Base-by-base conservation (phyloP, 768 basidiomycete species). In the Termitomyces sp. region DNA sequence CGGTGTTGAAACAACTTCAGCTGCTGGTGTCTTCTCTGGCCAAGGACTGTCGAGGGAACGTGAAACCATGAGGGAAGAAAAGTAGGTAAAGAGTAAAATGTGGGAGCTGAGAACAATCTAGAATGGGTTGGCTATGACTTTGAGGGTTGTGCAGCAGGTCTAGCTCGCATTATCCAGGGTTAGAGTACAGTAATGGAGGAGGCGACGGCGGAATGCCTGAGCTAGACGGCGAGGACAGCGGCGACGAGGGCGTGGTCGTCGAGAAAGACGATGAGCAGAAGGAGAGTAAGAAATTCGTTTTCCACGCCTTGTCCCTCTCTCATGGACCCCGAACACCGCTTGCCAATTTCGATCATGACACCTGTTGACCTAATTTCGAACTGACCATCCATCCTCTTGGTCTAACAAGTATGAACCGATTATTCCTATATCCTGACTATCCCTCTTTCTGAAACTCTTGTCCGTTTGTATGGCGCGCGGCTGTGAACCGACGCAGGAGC, bases 1-100 rank as follows among this genome's bases (percentile, higher is more conserved):
- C 41, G 56, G 53, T 56, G 42, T n/a, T 46, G 50, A 29, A 54
- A 43, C 35, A 54, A 56, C 27, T 38, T 54, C n/a, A 7, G 35
- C n/a, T 46, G 42, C 33, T 13, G 70, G 52, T 0, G 81, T 83
- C 65, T 65, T 70, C 11, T 56, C 57, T 33, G 82, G 83, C 79
- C 79, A 80, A 48, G 72, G 77, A 43, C 59, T 64, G 53, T 70
- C 56, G 20, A 64, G 65, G 15, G 69, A 63, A 55, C 66, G 64
- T 42, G 68, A 56, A 41, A 70, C 46, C 78, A 82, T 82, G 62
- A 61, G 15, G 38, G 27, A 39, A 45, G 23, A 45, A 45, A 43
- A 25, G 35, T 35, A 45, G 36, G 43, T 22, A 31, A 64, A 60
- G 61, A 59, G 55, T 54, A 53, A 56, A 46, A 36, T 61, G 61